Evolutionary conservation across 1,139 yeast genomes (phyloP).

Genomic region (Magnusiomyces sp.): DNA sequence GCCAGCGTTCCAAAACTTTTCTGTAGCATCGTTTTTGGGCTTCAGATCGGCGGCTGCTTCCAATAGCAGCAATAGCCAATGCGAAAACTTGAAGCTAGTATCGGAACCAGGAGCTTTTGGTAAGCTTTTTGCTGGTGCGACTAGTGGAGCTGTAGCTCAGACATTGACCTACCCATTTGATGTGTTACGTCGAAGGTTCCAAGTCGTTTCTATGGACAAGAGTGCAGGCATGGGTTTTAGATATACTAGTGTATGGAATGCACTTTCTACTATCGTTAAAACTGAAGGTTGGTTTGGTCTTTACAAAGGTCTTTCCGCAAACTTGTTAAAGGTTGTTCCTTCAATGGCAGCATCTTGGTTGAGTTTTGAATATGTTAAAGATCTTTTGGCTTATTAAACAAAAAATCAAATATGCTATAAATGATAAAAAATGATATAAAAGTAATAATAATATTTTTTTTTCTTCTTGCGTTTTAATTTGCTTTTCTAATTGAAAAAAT

Average conservation of each 20-base stretch:
- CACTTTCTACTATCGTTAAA: constrained; percentile 55
- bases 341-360: constrained; percentile 95
- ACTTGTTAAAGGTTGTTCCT: constrained; percentile 83
- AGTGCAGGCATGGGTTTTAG: constrained; percentile 63
- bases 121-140: constrained; percentile 73
- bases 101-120: constrained; percentile 37
- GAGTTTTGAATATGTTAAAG: constrained; percentile 64
- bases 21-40: constrained; percentile 14
- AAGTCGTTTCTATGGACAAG: constrained; percentile 72
- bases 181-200: constrained; percentile 78
- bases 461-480: neutral
- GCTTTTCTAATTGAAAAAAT: neutral
- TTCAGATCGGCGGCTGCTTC: too few relatives aligned
- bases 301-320: constrained; percentile 83
- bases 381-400: constrained; percentile 20
- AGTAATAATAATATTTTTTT: too few relatives aligned
- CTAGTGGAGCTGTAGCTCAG: constrained; percentile 80
- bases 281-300: constrained; percentile 75
- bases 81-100: constrained; percentile 7
- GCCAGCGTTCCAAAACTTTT: too few relatives aligned
- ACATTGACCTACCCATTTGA: constrained; percentile 85
- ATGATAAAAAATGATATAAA: too few relatives aligned
- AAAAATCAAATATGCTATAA: too few relatives aligned
- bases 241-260: constrained; percentile 65
- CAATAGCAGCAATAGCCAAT: too few relatives aligned